Conservation (phyloP, 257 asterid species). For the Henckelia pumila region DNA sequence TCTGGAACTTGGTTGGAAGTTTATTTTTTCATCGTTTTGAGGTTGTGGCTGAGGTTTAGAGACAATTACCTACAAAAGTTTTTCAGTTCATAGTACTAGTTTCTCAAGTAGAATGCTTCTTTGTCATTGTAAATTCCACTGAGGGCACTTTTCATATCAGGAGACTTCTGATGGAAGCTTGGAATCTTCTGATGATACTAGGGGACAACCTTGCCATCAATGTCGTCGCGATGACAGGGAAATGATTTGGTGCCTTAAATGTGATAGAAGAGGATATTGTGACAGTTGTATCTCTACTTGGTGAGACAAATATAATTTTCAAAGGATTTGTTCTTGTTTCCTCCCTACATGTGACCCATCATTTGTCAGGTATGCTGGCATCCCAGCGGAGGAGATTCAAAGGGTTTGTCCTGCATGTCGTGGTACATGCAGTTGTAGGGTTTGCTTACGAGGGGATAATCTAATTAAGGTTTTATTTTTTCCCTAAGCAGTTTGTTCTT, state of each 20-base stretch:
- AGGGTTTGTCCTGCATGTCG: constrained; percentile 96
- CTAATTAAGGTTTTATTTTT: constrained; percentile 65
- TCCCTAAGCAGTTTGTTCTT: constrained; percentile 13
- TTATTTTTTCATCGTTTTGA: constrained; percentile 6
- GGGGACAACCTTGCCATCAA: constrained; percentile 92
- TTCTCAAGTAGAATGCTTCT: constrained; percentile 7
- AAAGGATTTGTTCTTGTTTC: not conserved
- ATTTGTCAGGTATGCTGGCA: constrained; percentile 74
- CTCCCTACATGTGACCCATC: constrained; percentile 25
- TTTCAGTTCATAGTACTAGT: constrained; percentile 12
- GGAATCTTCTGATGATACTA: constrained; percentile 76
- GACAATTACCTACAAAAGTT: constrained; percentile 1
- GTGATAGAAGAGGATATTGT: constrained; percentile 92
- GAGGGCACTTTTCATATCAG: constrained; percentile 35
- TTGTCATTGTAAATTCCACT: constrained; percentile 17
- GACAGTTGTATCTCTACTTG: constrained; percentile 86
- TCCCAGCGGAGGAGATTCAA: constrained; percentile 66
- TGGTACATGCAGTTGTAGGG: constrained; percentile 86
- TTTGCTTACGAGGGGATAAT: constrained; percentile 91
- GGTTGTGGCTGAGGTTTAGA: constrained; percentile 15
- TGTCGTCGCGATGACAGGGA: constrained; percentile 64
- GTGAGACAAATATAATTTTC: constrained; percentile 41
- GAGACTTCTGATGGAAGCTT: constrained; percentile 76
- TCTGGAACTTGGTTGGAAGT: not conserved
- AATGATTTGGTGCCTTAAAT: constrained; percentile 82